A percentile compares a stretch with the other conserved stretches of the same genome.
Conservation (phyloP, 2,329 filamentous ascomycete species). For the Paraphaeosphaeria sporulosa region DNA sequence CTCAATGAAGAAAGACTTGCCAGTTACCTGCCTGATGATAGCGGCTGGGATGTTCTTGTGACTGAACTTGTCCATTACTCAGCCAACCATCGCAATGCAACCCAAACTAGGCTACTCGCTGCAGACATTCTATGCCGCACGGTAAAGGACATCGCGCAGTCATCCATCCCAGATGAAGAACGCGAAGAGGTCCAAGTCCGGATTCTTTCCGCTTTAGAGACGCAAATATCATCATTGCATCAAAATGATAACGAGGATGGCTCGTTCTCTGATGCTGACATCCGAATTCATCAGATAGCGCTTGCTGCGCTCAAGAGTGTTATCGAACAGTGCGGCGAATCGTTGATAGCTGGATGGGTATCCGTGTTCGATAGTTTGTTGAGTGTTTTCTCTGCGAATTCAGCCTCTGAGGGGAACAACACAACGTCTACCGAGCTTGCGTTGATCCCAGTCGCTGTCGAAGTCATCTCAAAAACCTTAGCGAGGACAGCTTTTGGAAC, state of each 20-base stretch:
- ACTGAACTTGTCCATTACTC: conserved; percentile 61
- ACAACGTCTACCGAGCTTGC: neutral
- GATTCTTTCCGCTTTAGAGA: conserved; percentile 71
- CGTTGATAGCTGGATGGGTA: conserved; percentile 82
- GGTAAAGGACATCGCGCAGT: conserved; percentile 55
- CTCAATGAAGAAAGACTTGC: conserved; percentile 68
- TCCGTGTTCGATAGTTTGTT: conserved; percentile 85
- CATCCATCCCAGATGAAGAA: conserved; percentile 58
- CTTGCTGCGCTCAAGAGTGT: conserved; percentile 83
- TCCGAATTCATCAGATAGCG: conserved; percentile 81
- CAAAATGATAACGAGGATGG: conserved; percentile 60
- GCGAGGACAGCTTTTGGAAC: conserved; percentile 89
- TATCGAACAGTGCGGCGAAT: conserved; percentile 88
- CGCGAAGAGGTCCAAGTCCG: conserved; percentile 70
- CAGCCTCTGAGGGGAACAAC: neutral
- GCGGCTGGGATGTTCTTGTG: conserved; percentile 78
- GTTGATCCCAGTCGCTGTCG: conserved; percentile 10
- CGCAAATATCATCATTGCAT: conserved; percentile 67
- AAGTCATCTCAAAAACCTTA: conserved; percentile 71
- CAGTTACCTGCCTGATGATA: conserved; percentile 68
- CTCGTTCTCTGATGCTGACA: conserved; percentile 68
- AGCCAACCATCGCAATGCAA: conserved; percentile 47
- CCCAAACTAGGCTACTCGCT: conserved; percentile 57
- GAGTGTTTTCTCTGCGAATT: conserved; percentile 69
- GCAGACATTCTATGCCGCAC: conserved; percentile 59